phyloP scores from a whole-genome alignment of 257 asterid genomes.

The Solanum etuberosum region DNA sequence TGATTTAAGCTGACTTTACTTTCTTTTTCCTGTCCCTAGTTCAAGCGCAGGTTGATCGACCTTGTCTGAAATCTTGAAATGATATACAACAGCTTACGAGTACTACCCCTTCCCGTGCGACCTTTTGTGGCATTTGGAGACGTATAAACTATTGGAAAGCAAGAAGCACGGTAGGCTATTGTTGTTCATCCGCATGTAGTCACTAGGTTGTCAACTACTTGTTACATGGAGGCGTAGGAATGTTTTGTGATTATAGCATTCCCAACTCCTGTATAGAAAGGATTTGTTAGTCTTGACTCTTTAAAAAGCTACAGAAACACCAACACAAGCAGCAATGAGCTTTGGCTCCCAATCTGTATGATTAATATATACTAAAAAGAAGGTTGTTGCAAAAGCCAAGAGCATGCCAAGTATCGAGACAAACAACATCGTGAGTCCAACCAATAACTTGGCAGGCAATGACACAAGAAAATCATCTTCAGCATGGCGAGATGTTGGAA shows the following conservation, averaged over 20 bases:
- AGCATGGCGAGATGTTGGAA: neutral
- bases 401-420: neutral
- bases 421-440: neutral
- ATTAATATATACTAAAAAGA: too few relatives aligned
- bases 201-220: neutral
- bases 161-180: neutral
- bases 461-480: constrained; percentile 4
- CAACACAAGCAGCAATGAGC: neutral
- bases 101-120: neutral
- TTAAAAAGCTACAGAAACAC: neutral
- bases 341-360: neutral
- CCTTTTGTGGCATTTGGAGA: neutral
- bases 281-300: neutral
- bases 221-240: neutral
- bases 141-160: neutral
- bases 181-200: neutral
- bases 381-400: neutral
- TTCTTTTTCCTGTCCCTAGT: constrained; percentile 3
- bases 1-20: neutral
- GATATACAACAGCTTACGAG: neutral
- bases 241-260: neutral
- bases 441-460: neutral
- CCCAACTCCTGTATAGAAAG: neutral
- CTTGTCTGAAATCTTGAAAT: constrained; percentile 17
- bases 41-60: constrained; percentile 24